Percentiles rank a stretch among this genome's conserved stretches.
phyloP scores from a whole-genome alignment of 1,284 basidiomycete genomes.

The Puccinia polysora region DNA sequence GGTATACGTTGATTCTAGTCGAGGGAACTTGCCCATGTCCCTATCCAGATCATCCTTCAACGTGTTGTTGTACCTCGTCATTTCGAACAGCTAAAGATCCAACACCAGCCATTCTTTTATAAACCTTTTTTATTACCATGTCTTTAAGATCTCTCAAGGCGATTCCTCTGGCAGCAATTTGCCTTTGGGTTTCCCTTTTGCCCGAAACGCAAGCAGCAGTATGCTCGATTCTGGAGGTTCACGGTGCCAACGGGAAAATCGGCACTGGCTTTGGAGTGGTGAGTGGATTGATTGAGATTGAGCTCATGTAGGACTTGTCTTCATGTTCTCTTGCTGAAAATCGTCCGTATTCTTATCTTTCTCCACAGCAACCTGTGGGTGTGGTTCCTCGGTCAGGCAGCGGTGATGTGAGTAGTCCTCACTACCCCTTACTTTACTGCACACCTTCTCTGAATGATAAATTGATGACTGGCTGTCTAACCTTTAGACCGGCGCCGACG shows the following conservation, averaged over 20 bases:
- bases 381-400: constrained; percentile 14
- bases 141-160: constrained; percentile 7
- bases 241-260: constrained; percentile 19
- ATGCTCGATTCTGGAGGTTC: constrained; percentile 32
- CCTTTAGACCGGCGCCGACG: constrained; percentile 22
- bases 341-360: background rate
- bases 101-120: background rate
- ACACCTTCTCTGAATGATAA: background rate
- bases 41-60: no score
- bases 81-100: no score
- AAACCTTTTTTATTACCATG: background rate
- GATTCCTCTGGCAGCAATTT: background rate
- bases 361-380: constrained; percentile 8
- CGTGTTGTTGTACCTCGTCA: no score
- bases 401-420: constrained; percentile 22
- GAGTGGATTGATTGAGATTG: background rate
- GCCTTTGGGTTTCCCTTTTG: constrained; percentile 2
- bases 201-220: constrained; percentile 12
- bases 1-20: no score
- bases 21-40: no score
- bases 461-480: background rate
- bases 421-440: background rate
- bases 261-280: constrained; percentile 34
- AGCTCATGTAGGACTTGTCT: background rate
- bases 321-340: background rate